These are phyloP conservation scores for Protea cynaroides DNA, from an alignment of 164 flowering plant genomes.

Conservation along the genomic window DNA sequence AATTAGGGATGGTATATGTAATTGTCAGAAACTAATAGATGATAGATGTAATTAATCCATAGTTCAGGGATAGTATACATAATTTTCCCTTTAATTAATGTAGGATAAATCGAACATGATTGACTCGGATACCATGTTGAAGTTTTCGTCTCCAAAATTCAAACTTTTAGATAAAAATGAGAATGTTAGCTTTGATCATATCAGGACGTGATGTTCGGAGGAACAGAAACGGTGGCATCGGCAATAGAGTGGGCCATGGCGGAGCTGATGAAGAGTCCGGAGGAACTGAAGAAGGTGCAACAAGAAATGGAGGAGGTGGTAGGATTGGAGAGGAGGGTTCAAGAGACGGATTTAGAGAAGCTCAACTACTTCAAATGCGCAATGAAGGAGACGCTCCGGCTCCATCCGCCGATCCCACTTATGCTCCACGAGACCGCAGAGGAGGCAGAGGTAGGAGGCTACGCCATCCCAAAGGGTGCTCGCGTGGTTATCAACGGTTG, in stretches of 20 bases:
- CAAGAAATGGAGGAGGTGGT: constrained; percentile 57
- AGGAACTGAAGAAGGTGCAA: constrained; percentile 52
- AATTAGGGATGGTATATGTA: too few species aligned
- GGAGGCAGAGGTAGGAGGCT: constrained; percentile 58
- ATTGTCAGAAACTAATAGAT: too few species aligned
- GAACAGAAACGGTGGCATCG: constrained; percentile 89
- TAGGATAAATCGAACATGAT: too few species aligned
- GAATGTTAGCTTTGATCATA: not conserved
- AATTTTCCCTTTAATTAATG: too few species aligned
- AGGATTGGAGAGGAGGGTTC: constrained; percentile 47
- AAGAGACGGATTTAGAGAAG: constrained; percentile 67
- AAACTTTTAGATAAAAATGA: too few species aligned
- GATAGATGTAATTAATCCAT: too few species aligned
- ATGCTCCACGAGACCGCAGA: constrained; percentile 77
- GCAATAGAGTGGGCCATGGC: constrained; percentile 88
- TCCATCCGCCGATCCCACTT: constrained; percentile 87
- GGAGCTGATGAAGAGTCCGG: constrained; percentile 61
- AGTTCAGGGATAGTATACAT: too few species aligned
- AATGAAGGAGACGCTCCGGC: constrained; percentile 63
- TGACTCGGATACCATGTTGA: too few species aligned
- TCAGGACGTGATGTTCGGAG: constrained; percentile 93
- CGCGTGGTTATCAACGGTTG: constrained; percentile 51
- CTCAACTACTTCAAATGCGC: constrained; percentile 46
- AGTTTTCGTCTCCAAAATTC: too few species aligned
- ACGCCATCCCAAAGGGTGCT: constrained; percentile 49